Percentiles rank a stretch among this genome's conserved stretches.
Evolutionary conservation across 768 basidiomycete genomes (phyloP).

Genomic region (Hemileccinum rubropunctum): DNA sequence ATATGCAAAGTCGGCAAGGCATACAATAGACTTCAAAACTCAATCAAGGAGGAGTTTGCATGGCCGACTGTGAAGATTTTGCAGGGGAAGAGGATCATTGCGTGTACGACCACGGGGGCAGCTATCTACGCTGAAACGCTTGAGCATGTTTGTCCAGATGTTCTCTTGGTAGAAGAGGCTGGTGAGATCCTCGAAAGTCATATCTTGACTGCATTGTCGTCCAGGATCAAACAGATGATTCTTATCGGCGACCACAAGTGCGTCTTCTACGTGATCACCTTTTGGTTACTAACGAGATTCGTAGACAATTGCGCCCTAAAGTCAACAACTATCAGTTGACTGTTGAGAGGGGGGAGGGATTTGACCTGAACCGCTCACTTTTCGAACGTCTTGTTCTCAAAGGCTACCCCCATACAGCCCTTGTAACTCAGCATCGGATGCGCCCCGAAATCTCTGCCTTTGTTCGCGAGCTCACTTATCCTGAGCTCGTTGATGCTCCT

Average conservation of each 20-base stretch:
- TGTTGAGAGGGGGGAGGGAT: constrained; percentile 68
- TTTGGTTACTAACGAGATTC: background rate
- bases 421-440: constrained; percentile 67
- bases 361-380: constrained; percentile 60
- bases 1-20: constrained; percentile 26
- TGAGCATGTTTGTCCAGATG: constrained; percentile 40
- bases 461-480: constrained; percentile 62
- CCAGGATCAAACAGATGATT: constrained; percentile 48
- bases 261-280: background rate
- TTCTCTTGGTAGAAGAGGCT: constrained; percentile 68
- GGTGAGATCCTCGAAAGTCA: constrained; percentile 72
- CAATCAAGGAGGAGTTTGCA: constrained; percentile 34
- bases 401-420: constrained; percentile 57
- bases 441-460: constrained; percentile 66
- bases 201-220: constrained; percentile 53
- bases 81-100: constrained; percentile 52
- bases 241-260: constrained; percentile 75
- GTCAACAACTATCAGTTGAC: constrained; percentile 63
- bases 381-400: constrained; percentile 65
- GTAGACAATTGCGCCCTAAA: constrained; percentile 68
- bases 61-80: constrained; percentile 35
- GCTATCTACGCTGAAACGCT: constrained; percentile 54
- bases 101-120: constrained; percentile 67
- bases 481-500: constrained; percentile 56
- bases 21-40: constrained; percentile 39